Evolutionary conservation across 805 yeast species (phyloP).

Genomic region (Scheffersomyces spartinae): DNA sequence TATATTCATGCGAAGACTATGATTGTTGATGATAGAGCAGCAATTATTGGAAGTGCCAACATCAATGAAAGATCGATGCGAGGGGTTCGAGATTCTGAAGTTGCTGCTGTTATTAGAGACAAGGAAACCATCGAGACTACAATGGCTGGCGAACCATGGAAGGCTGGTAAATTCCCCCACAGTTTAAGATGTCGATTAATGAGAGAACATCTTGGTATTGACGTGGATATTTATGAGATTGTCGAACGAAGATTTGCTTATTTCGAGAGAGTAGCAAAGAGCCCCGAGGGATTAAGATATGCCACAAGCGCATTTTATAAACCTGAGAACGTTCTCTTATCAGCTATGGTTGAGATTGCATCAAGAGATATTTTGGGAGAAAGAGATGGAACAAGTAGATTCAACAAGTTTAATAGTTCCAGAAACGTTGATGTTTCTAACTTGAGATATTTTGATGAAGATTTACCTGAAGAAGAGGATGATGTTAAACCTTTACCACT

Average conservation of each 20-base stretch:
- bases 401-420: conserved; percentile 22
- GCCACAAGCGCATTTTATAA: conserved; percentile 31
- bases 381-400: conserved; percentile 36
- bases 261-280: conserved; percentile 34
- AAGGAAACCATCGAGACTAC: conserved; percentile 53
- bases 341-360: conserved; percentile 69
- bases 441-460: conserved; percentile 11
- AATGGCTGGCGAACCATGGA: conserved; percentile 76
- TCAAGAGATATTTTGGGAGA: conserved; percentile 52
- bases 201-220: conserved; percentile 95
- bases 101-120: conserved; percentile 83
- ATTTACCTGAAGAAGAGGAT: conserved; percentile 12
- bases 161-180: conserved; percentile 83
- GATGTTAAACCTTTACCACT: conserved; percentile 22
- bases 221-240: conserved; percentile 73
- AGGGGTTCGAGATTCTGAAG: conserved; percentile 89
- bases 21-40: conserved; percentile 87
- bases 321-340: conserved; percentile 24
- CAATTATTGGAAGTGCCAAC: conserved; percentile 94
- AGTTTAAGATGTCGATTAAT: conserved; percentile 79
- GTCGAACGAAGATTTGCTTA: conserved; percentile 60
- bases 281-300: conserved; percentile 30
- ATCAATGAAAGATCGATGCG: conserved; percentile 94
- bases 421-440: conserved; percentile 5
- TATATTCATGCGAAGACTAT: conserved; percentile 89